These are phyloP conservation scores for Abrus pulchellus DNA, from an alignment of 306 rosid species.

Conservation along the genomic window DNA sequence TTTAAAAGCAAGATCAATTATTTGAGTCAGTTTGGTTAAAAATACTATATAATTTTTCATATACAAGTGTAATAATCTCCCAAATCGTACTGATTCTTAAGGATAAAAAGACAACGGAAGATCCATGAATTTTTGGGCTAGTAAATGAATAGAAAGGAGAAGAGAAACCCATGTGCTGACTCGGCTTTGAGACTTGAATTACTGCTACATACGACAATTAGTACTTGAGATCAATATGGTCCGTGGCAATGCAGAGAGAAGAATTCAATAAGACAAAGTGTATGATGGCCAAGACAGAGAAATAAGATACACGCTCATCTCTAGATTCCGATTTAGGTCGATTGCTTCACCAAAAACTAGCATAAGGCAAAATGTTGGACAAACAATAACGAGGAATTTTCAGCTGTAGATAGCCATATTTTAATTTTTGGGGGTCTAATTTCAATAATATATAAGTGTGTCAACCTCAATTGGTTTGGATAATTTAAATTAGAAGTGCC, in stretches of 20 bases:
- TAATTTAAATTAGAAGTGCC: background rate
- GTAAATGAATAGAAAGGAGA: background rate
- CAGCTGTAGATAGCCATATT: background rate
- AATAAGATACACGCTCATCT: background rate
- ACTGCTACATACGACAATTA: slow-evolving; percentile 13
- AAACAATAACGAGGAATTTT: background rate
- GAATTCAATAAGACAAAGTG: background rate
- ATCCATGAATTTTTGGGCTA: slow-evolving; percentile 60
- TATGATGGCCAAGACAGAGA: slow-evolving; percentile 9
- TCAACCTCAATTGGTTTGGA: background rate
- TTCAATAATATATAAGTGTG: background rate
- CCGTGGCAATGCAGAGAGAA: slow-evolving; percentile 66
- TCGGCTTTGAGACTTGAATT: slow-evolving; percentile 20
- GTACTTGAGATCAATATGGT: slow-evolving; percentile 67
- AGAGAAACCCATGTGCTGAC: slow-evolving; percentile 23
- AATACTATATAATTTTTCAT: no score
- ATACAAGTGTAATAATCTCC: no score
- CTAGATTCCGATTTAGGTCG: background rate
- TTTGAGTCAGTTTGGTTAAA: no score
- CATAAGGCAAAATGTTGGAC: background rate
- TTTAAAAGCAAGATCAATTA: background rate
- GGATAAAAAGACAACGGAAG: slow-evolving; percentile 41
- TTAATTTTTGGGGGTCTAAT: background rate
- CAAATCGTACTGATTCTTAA: no score
- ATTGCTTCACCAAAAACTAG: slow-evolving; percentile 1